A percentile compares a stretch with the other conserved stretches of the same genome.
Conservation (phyloP, 2,329 filamentous ascomycete species). For the Scopulariopsis brevicaulis region DNA sequence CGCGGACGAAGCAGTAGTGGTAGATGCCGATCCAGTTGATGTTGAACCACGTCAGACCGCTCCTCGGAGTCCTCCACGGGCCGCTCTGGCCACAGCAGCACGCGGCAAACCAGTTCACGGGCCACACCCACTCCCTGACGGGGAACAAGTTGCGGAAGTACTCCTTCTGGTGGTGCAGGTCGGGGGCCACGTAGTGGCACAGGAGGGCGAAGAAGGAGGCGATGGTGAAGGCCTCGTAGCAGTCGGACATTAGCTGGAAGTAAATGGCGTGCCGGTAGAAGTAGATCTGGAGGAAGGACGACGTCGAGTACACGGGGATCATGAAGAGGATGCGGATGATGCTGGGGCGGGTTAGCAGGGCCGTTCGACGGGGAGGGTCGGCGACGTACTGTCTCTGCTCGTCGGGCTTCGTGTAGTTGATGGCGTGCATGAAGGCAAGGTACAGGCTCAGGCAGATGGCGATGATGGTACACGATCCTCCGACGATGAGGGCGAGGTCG, state of each 20-base stretch:
- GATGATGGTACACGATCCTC: slow-evolving; percentile 33
- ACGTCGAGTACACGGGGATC: slow-evolving; percentile 69
- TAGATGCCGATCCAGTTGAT: slow-evolving; percentile 74
- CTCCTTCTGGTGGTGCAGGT: slow-evolving; percentile 69
- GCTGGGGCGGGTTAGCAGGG: slow-evolving; percentile 24
- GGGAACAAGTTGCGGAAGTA: slow-evolving; percentile 63
- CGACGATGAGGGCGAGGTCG: slow-evolving; percentile 38
- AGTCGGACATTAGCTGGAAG: slow-evolving; percentile 70
- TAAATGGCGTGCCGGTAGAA: slow-evolving; percentile 73
- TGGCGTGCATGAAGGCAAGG: slow-evolving; percentile 46
- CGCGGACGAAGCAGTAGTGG: slow-evolving; percentile 75
- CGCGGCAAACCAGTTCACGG: slow-evolving; percentile 57
- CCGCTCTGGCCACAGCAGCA: slow-evolving; percentile 61
- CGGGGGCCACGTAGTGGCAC: slow-evolving; percentile 69
- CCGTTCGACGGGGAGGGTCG: background rate
- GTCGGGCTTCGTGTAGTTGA: slow-evolving; percentile 47
- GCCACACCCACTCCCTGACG: slow-evolving; percentile 62
- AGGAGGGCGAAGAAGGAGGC: slow-evolving; percentile 76
- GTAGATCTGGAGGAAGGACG: slow-evolving; percentile 61
- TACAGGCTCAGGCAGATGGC: slow-evolving; percentile 42
- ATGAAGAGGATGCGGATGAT: slow-evolving; percentile 85
- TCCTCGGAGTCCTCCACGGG: slow-evolving; percentile 61
- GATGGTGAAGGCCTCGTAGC: slow-evolving; percentile 83
- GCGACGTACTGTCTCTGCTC: slow-evolving; percentile 44
- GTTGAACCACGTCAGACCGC: slow-evolving; percentile 85